A percentile compares a stretch with the other conserved stretches of the same genome.
Conservation (phyloP, 495 filamentous ascomycete genomes). For the Haplographium delicatum region DNA sequence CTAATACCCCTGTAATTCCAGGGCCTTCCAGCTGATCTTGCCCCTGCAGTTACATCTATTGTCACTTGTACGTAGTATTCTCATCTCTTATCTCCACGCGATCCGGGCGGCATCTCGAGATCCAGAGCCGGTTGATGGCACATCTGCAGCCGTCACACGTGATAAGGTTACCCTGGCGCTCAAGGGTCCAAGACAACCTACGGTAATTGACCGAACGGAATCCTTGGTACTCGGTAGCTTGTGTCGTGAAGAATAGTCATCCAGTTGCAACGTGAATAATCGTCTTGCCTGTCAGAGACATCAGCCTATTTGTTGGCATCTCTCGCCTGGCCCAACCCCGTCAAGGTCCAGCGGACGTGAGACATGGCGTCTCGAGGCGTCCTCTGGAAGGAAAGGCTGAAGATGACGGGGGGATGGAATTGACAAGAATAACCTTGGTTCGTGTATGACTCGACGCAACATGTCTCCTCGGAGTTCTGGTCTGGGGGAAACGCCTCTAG, state of each 20-base stretch:
- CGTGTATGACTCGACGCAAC: neutral
- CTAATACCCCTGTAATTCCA: too few species aligned
- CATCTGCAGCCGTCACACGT: slow-evolving; percentile 7
- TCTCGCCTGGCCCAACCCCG: neutral
- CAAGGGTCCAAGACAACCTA: too few species aligned
- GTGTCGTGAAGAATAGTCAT: neutral
- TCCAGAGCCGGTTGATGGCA: too few species aligned
- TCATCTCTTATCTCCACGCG: too few species aligned
- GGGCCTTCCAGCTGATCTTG: too few species aligned
- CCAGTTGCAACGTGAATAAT: neutral
- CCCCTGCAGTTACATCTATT: too few species aligned
- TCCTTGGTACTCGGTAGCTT: too few species aligned
- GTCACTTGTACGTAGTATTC: too few species aligned
- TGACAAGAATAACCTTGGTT: neutral
- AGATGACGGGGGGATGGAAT: neutral
- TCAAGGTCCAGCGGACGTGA: neutral
- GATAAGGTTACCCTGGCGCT: slow-evolving; percentile 1
- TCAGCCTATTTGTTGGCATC: slow-evolving; percentile 1
- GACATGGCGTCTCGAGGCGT: neutral
- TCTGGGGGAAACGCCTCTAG: too few species aligned
- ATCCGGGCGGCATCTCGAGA: too few species aligned
- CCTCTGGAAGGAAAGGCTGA: neutral
- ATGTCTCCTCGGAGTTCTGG: neutral
- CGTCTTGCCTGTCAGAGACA: neutral
- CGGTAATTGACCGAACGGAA: too few species aligned